Evolutionary conservation across 108 stramenopile genomes (phyloP).

Genomic region (Nannochloropsis gaditana): DNA sequence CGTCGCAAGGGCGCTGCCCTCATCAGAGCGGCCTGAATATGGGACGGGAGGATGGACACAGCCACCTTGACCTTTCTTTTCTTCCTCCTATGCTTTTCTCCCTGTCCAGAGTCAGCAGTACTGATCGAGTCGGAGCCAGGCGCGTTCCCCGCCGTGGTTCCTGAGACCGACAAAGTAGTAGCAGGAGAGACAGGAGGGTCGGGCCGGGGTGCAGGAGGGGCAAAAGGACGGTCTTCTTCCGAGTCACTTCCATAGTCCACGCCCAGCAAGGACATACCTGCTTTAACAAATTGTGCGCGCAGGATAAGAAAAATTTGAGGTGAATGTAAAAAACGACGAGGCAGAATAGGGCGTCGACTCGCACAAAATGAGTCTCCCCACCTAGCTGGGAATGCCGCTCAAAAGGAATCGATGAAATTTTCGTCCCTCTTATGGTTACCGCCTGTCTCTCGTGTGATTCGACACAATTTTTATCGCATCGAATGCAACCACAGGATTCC

Average conservation of each 20-base stretch:
- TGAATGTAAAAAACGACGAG: not conserved
- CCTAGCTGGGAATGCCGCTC: no score
- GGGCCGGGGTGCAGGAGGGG: not conserved
- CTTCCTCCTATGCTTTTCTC: not conserved
- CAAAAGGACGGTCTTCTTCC: not conserved
- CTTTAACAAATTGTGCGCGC: not conserved
- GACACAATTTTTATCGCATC: no score
- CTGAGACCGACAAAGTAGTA: not conserved
- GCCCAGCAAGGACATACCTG: not conserved
- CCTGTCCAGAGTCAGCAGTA: not conserved
- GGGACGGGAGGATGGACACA: not conserved
- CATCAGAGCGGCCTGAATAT: slow-evolving; percentile 6
- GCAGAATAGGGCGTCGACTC: no score
- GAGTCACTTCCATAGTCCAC: slow-evolving; percentile 9
- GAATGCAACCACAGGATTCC: no score
- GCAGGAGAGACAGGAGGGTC: not conserved
- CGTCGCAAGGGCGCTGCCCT: not conserved
- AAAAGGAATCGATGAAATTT: no score
- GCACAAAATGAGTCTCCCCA: no score
- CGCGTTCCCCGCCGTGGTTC: not conserved
- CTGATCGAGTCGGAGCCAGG: no score
- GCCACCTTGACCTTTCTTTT: slow-evolving; percentile 8
- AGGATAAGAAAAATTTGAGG: not conserved
- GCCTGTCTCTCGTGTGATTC: no score
- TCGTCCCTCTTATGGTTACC: no score